Conservation (phyloP, 2,329 filamentous ascomycete genomes). For the Fusarium dimerum region DNA sequence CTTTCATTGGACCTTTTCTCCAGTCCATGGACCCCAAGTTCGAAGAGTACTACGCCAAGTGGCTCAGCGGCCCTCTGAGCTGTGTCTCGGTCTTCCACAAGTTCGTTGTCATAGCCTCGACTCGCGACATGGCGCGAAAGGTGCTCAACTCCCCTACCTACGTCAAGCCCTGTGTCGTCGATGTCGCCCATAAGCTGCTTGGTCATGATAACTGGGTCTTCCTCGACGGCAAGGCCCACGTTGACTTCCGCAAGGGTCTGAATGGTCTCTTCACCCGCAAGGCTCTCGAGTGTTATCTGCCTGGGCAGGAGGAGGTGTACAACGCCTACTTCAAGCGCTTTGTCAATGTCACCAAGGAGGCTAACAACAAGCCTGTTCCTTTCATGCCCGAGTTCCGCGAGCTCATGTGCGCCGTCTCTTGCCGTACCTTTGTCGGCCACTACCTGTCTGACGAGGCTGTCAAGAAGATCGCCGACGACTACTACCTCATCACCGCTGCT, state of each 20-base stretch:
- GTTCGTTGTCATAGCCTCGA: conserved; percentile 97
- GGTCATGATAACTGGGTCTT: conserved; percentile 96
- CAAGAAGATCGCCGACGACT: conserved; percentile 94
- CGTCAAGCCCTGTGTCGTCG: conserved; percentile 96
- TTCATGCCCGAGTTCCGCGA: conserved; percentile 95
- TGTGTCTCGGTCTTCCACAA: conserved; percentile 99
- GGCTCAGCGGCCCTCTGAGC: conserved; percentile 86
- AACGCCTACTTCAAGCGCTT: conserved; percentile 82
- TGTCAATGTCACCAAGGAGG: conserved; percentile 71
- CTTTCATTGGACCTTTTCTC: conserved; percentile 94
- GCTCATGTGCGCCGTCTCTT: conserved; percentile 91
- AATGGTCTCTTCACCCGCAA: conserved; percentile 93
- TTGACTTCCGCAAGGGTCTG: conserved; percentile 95
- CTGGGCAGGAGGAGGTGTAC: conserved; percentile 90
- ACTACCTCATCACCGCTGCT: conserved; percentile 93
- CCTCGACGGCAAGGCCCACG: conserved; percentile 89
- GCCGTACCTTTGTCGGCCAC: conserved; percentile 94
- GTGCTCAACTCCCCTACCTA: conserved; percentile 92
- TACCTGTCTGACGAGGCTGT: conserved; percentile 90
- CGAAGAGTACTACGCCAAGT: conserved; percentile 87
- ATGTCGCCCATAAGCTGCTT: conserved; percentile 89
- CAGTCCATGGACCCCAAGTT: conserved; percentile 92
- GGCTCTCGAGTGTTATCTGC: conserved; percentile 84
- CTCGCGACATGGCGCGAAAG: conserved; percentile 92
- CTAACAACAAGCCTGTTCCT: conserved; percentile 71